These are phyloP conservation scores for Colletotrichum euphorbiae DNA, from an alignment of 2,329 filamentous ascomycete species.

Conservation along the genomic window DNA sequence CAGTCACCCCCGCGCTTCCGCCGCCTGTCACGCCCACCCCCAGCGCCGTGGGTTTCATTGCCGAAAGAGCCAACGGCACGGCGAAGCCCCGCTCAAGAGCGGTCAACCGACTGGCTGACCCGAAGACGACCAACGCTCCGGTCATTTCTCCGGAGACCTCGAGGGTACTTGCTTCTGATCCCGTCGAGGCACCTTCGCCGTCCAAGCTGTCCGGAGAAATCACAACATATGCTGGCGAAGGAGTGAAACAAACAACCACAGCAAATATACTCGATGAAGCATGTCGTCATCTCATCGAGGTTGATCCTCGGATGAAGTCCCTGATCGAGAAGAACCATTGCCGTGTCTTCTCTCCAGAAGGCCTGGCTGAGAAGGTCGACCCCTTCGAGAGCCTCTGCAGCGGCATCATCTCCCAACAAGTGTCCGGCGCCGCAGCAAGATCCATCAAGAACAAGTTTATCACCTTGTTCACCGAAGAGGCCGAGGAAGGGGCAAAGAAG, in stretches of 20 bases:
- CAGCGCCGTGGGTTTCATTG: constrained; percentile 56
- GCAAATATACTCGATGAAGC: constrained; percentile 80
- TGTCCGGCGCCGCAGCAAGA: constrained; percentile 90
- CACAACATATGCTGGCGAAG: constrained; percentile 42
- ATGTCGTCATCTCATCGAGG: constrained; percentile 76
- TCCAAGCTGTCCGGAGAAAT: constrained; percentile 50
- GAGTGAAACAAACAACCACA: constrained; percentile 66
- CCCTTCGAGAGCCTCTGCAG: constrained; percentile 86
- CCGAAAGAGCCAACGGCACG: constrained; percentile 45
- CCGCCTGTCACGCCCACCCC: constrained; percentile 61
- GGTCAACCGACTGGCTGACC: constrained; percentile 69
- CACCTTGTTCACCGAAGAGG: constrained; percentile 69
- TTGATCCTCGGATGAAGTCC: constrained; percentile 77
- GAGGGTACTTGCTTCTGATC: constrained; percentile 67
- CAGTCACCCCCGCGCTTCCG: constrained; percentile 42
- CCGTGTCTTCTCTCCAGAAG: constrained; percentile 81
- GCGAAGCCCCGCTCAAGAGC: constrained; percentile 53
- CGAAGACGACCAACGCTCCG: constrained; percentile 74
- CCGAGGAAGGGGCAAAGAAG: constrained; percentile 41
- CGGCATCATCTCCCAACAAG: constrained; percentile 96
- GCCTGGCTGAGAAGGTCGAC: constrained; percentile 86
- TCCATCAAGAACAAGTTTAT: constrained; percentile 91
- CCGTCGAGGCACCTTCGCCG: constrained; percentile 58
- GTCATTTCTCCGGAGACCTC: constrained; percentile 79
- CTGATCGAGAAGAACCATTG: constrained; percentile 83